phyloP scores from a whole-genome alignment of 257 asterid genomes.

The Solanum virginianum region DNA sequence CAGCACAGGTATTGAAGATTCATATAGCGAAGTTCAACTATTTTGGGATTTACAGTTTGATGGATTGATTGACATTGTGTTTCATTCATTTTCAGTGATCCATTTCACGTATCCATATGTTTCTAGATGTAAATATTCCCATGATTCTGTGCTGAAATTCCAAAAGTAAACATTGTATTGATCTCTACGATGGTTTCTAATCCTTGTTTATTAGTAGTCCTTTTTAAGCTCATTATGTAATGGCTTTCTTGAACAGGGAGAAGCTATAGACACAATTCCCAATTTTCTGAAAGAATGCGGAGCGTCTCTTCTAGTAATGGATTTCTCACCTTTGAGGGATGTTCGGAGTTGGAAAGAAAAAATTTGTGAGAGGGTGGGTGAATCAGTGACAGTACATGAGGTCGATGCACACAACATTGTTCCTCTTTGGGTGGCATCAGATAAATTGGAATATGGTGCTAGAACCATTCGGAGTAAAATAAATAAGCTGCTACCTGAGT shows the following conservation, averaged over 20 bases:
- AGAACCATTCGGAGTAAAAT: constrained; percentile 75
- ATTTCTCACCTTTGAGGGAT: constrained; percentile 88
- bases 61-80: neutral
- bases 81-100: neutral
- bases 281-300: constrained; percentile 58
- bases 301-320: constrained; percentile 91
- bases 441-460: constrained; percentile 80
- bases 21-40: neutral
- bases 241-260: constrained; percentile 43
- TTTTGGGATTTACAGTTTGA: neutral
- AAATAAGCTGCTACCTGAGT: constrained; percentile 68
- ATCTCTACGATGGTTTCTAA: neutral
- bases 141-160: neutral
- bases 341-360: constrained; percentile 69
- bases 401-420: constrained; percentile 92
- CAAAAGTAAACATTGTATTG: neutral
- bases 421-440: constrained; percentile 88
- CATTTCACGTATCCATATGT: neutral
- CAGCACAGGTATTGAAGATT: neutral
- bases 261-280: constrained; percentile 77
- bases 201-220: neutral
- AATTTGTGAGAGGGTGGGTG: constrained; percentile 42
- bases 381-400: constrained; percentile 62
- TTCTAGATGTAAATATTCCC: neutral
- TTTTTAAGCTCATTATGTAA: neutral